These are phyloP conservation scores for Logfia minima DNA, from an alignment of 129 eudicot genomes.

Conservation along the genomic window DNA sequence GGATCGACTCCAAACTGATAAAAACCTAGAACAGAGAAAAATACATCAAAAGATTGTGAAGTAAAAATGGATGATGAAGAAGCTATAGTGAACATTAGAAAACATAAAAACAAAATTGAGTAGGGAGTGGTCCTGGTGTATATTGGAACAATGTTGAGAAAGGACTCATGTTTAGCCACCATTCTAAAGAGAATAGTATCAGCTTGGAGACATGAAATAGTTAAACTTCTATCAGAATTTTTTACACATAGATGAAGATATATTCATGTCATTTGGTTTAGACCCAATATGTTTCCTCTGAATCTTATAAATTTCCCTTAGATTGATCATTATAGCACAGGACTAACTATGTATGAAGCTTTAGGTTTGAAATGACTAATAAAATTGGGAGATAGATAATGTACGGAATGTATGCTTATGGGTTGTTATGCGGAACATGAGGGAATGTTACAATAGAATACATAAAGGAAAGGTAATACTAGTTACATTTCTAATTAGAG, in stretches of 20 bases:
- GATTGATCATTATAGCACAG: background rate
- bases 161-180: constrained; percentile 9
- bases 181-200: constrained; percentile 7
- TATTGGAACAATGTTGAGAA: background rate
- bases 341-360: background rate
- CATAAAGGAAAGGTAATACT: background rate
- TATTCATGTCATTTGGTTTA: constrained; percentile 3
- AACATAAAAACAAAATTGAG: background rate
- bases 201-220: constrained; percentile 5
- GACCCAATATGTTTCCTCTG: background rate
- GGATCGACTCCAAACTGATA: constrained; percentile 68
- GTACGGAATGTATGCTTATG: constrained; percentile 4
- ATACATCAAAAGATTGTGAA: background rate
- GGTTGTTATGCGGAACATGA: background rate
- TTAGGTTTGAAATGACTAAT: background rate
- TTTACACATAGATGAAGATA: background rate
- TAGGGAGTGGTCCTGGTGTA: background rate
- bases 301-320: background rate
- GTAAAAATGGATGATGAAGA: background rate
- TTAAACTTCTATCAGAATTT: constrained; percentile 2
- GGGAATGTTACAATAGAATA: background rate
- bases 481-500: background rate
- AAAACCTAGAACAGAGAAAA: constrained; percentile 61
- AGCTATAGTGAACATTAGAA: background rate
- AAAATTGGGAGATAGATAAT: background rate